These are phyloP conservation scores for Blastobotrys capitulatus DNA, from an alignment of 1,139 yeast species.

Conservation along the genomic window DNA sequence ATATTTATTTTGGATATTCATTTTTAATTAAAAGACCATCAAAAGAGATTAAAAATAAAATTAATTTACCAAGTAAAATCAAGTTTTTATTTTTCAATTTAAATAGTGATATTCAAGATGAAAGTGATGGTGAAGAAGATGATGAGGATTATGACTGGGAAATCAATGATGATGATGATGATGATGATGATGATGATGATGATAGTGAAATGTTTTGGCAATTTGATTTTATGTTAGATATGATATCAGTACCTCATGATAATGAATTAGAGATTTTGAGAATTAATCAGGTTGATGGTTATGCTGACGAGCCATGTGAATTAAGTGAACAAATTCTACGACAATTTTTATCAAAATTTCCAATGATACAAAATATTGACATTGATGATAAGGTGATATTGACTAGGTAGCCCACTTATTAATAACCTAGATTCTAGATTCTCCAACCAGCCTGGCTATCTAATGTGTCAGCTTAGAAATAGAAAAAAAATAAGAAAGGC, in stretches of 20 bases:
- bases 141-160: neutral
- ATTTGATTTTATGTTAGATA: constrained; percentile 1
- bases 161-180: neutral
- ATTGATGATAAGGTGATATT: neutral
- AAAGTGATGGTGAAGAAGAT: constrained; percentile 1
- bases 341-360: neutral
- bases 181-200: neutral
- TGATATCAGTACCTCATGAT: neutral
- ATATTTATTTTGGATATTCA: neutral
- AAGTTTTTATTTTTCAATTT: neutral
- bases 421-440: no score
- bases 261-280: neutral
- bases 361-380: neutral
- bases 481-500: no score
- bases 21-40: neutral
- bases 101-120: neutral
- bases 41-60: neutral
- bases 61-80: neutral
- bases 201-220: constrained; percentile 1
- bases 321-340: neutral
- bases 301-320: constrained; percentile 5
- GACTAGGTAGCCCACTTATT: no score
- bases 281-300: neutral
- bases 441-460: no score
- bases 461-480: no score